phyloP scores from a whole-genome alignment of 139 green algal genomes.

The Chlamydomonas applanata region DNA sequence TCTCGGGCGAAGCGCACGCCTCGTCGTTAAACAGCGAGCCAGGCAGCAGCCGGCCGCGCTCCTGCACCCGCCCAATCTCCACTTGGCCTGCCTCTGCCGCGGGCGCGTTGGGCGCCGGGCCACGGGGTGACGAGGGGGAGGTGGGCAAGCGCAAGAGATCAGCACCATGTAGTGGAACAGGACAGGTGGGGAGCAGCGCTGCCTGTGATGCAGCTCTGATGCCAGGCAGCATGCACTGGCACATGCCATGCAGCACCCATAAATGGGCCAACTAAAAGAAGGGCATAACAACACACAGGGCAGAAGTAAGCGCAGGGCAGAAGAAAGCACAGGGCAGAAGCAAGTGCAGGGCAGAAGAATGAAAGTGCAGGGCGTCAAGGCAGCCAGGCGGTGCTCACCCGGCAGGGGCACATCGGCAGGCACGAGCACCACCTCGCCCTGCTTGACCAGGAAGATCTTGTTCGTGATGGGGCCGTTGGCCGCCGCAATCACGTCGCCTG shows the following conservation, averaged over 20 bases:
- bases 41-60: slow-evolving; percentile 23
- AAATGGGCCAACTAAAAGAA: no score
- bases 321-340: no score
- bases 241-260: background rate
- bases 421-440: slow-evolving; percentile 47
- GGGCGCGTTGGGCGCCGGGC: background rate
- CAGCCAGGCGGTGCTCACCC: background rate
- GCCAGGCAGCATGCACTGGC: no score
- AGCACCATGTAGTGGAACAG: no score
- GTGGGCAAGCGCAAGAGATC: no score
- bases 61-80: slow-evolving; percentile 8
- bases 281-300: no score
- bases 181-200: no score
- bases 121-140: no score
- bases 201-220: no score
- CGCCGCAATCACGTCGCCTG: slow-evolving; percentile 44
- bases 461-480: slow-evolving; percentile 27
- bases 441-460: slow-evolving; percentile 48
- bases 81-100: slow-evolving; percentile 10
- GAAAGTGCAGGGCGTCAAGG: no score
- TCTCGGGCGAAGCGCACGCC: slow-evolving; percentile 24
- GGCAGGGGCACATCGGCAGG: slow-evolving; percentile 32
- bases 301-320: no score
- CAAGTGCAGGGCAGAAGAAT: no score
- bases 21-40: slow-evolving; percentile 51